Base-by-base conservation (phyloP, 768 basidiomycete species). In the Flagelloscypha sp. region DNA sequence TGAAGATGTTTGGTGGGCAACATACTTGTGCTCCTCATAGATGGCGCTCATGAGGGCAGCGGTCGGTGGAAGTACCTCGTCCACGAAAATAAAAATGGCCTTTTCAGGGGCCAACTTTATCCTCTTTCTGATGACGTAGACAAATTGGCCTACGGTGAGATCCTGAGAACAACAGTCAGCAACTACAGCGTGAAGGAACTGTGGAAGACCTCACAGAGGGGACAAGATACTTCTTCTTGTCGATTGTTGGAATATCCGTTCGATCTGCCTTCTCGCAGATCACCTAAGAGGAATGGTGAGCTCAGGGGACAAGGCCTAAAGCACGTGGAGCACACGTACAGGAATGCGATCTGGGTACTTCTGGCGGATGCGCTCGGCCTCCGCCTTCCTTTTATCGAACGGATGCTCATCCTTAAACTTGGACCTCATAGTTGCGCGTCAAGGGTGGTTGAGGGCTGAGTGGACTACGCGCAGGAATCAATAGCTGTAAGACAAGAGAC, bases 151-250 rank as follows among this genome's bases (percentile, higher is more conserved):
- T 7, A 97, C 93, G 27, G 92, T 97, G 38, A 95, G 66, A 63
- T 97, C 92, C 90, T 97, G 47, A 20, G 24, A 17, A 36, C 20
- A 23, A 27, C 20, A 22, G 19, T 16, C 17, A 17, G 24, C 32
- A 41, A 28, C 23, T 17, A 21, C 11, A 22, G 24, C 16, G 22
- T 21, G 24, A 20, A 21, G n/a, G 27, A 18, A 28, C 24, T 1
- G 32, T 32, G 28, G 17, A 27, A 15, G 32, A 27, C 58, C 84
- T 51, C 52, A 94, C 94, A 37, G 92, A 93, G 28, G 95, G 95
- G 7, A 99, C 95, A 35, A 99, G 72, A 50, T 99, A 99, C 72
- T 99, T 99, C 92, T 99, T 98, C 86, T 99, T 99, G 74, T 99
- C 95, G 57, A 99, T 97, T 19, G 92, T 93, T 1, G 93, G 88